Base-by-base conservation (phyloP, 257 asterid genomes). In the Solanum medicagineum region DNA sequence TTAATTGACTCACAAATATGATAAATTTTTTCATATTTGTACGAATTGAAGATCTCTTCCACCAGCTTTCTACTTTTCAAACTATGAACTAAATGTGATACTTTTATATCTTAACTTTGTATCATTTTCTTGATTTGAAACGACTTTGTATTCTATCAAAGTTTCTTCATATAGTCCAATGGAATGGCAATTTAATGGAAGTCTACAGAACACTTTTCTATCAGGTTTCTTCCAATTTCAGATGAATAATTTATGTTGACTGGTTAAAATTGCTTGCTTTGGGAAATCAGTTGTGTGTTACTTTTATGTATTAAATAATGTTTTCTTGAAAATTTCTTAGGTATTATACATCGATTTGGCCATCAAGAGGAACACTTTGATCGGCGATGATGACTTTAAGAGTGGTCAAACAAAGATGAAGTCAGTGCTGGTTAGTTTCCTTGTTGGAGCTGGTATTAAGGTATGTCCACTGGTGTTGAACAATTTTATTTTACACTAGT, bases 351-450 rank as follows among this genome's bases (percentile, higher is more conserved):
- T 97, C 85, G 98, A 97, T 80, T 83, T 95, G 93, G 98, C 98
- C 36, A 95, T 93, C 81, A 89, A 89, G 75, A 90, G 92, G 90
- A 97, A 95, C 90, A 87, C 94, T 83, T 91, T 94, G 93, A 97
- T 95, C 7, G 99, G 98, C 75, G 98, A 98, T 49, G 98, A 97
- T 85, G 99, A 97, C 40, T 97, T 97, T 87, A 97, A 97, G 95
- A 97, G 99, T 85, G 99, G 99, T 10, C 99, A 97, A 83, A 97
- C 99, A 26, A 97, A 97, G 89, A 97, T 97, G 98, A 97, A 97
- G 87, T 95, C 99, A 0, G 99, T 93, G 99, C 99, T 84, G 29
- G 29, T 26, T 26, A 26, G 29, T 26, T 26, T 26, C 29, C 29
- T 26, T 26, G 29, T 26, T 26, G 29, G 29, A 26, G 29, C 29